Percentiles rank a stretch among this genome's conserved stretches.
Conservation (phyloP, 1,284 basidiomycete species). For the Pisolithus thermaeus region DNA sequence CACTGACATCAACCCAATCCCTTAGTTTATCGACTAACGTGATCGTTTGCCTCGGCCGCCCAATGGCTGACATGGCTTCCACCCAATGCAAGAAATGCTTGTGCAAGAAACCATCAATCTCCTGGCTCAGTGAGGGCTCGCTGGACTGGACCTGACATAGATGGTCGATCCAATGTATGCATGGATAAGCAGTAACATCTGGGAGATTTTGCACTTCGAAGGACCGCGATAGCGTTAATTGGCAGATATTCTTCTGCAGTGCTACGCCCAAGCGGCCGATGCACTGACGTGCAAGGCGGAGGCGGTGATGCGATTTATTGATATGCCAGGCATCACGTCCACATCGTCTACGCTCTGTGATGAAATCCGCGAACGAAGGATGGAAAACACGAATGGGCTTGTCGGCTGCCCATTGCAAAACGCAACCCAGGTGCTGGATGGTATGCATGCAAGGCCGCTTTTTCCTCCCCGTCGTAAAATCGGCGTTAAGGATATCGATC, state of each 20-base stretch:
- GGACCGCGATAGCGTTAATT: slow-evolving; percentile 15
- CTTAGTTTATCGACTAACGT: slow-evolving; percentile 19
- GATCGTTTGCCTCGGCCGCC: slow-evolving; percentile 29
- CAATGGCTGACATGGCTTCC: slow-evolving; percentile 25
- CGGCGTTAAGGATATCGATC: slow-evolving; percentile 24
- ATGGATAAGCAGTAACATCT: slow-evolving; percentile 23
- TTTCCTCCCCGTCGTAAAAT: slow-evolving; percentile 5
- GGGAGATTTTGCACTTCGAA: slow-evolving; percentile 13
- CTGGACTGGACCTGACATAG: slow-evolving; percentile 12
- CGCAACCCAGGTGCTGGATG: slow-evolving; percentile 19
- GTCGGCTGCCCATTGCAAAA: slow-evolving; percentile 25
- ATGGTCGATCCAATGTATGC: slow-evolving; percentile 25
- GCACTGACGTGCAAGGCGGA: slow-evolving; percentile 22
- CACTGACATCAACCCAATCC: slow-evolving; percentile 25
- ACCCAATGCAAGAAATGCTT: slow-evolving; percentile 30
- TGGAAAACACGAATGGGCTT: slow-evolving; percentile 28
- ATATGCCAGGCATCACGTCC: slow-evolving; percentile 25
- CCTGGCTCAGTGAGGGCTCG: slow-evolving; percentile 7
- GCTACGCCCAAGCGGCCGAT: slow-evolving; percentile 12
- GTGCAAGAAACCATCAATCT: slow-evolving; percentile 16
- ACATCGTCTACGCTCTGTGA: slow-evolving; percentile 25
- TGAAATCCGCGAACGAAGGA: slow-evolving; percentile 29
- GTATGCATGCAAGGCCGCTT: slow-evolving; percentile 26
- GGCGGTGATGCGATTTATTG: slow-evolving; percentile 16
- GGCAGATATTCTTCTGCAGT: slow-evolving; percentile 25